Evolutionary conservation across 2,329 filamentous ascomycete species (phyloP).

Genomic region (Fusarium veterinarium): DNA sequence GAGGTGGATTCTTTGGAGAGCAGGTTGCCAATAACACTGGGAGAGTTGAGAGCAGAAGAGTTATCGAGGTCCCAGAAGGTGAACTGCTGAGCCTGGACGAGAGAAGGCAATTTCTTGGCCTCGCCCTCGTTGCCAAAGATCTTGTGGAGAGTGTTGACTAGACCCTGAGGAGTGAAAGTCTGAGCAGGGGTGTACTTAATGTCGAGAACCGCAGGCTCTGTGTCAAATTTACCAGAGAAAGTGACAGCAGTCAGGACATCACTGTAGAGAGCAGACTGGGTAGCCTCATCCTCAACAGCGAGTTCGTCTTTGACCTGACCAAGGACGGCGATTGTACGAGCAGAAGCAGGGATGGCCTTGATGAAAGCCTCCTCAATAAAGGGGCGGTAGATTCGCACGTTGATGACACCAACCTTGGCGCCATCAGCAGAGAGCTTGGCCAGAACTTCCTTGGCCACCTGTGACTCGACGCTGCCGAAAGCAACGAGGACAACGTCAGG

Average conservation of each 20-base stretch:
- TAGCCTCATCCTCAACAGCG: constrained; percentile 77
- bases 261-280: constrained; percentile 89
- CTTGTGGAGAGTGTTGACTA: constrained; percentile 63
- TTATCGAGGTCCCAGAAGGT: constrained; percentile 93
- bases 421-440: constrained; percentile 77
- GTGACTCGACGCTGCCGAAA: constrained; percentile 92
- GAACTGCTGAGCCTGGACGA: constrained; percentile 79
- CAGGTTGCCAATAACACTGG: constrained; percentile 67
- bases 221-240: constrained; percentile 76
- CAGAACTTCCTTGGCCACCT: constrained; percentile 85
- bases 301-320: constrained; percentile 85
- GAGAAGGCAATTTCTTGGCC: constrained; percentile 53
- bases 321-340: constrained; percentile 82
- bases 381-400: constrained; percentile 92
- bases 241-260: constrained; percentile 88
- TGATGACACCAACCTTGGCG: constrained; percentile 85
- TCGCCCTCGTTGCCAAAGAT: constrained; percentile 66
- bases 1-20: constrained; percentile 78
- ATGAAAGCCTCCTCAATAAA: constrained; percentile 97
- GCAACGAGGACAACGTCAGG: constrained; percentile 88
- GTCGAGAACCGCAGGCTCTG: constrained; percentile 76
- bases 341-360: constrained; percentile 79
- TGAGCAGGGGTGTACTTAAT: constrained; percentile 86
- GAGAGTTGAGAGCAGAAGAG: constrained; percentile 73
- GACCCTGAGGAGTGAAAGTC: constrained; percentile 64